Evolutionary conservation across 257 asterid genomes (phyloP).

Genomic region (Nicotiana knightiana): DNA sequence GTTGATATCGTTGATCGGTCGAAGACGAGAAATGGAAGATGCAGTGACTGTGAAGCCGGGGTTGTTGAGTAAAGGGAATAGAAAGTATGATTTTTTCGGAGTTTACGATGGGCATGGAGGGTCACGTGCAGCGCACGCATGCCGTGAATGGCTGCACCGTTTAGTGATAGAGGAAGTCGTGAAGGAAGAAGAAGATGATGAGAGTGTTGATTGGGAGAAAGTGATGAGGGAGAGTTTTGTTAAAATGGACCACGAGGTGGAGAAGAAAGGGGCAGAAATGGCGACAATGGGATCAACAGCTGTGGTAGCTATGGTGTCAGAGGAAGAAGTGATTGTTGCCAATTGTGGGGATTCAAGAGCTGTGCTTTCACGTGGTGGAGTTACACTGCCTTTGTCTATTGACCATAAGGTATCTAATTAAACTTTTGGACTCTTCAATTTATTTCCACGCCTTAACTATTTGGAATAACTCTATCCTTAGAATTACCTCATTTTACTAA

Average conservation of each 20-base stretch:
- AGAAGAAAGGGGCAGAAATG: constrained; percentile 29
- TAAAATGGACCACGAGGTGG: constrained; percentile 64
- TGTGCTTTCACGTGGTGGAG: constrained; percentile 58
- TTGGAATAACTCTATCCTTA: too few relatives aligned
- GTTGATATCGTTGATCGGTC: constrained; percentile 42
- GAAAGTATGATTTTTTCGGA: constrained; percentile 44
- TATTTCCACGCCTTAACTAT: too few relatives aligned
- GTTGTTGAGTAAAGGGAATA: constrained; percentile 29
- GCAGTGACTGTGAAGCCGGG: constrained; percentile 44
- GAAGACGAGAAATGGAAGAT: constrained; percentile 78
- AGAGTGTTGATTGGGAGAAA: constrained; percentile 37
- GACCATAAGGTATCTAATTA: constrained; percentile 55
- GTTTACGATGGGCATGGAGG: constrained; percentile 88
- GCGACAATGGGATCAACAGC: constrained; percentile 71
- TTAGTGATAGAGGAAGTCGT: constrained; percentile 20
- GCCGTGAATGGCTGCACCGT: constrained; percentile 47
- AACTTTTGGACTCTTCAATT: not conserved
- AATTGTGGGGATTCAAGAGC: constrained; percentile 86
- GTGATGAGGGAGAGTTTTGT: constrained; percentile 46
- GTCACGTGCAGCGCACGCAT: constrained; percentile 51
- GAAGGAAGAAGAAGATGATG: constrained; percentile 12
- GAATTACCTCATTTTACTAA: too few relatives aligned
- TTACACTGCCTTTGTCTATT: constrained; percentile 44
- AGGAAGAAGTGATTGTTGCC: constrained; percentile 59
- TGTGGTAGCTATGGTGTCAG: constrained; percentile 64